These are phyloP conservation scores for Apium graveolens DNA, from an alignment of 129 eudicot genomes.

Conservation along the genomic window DNA sequence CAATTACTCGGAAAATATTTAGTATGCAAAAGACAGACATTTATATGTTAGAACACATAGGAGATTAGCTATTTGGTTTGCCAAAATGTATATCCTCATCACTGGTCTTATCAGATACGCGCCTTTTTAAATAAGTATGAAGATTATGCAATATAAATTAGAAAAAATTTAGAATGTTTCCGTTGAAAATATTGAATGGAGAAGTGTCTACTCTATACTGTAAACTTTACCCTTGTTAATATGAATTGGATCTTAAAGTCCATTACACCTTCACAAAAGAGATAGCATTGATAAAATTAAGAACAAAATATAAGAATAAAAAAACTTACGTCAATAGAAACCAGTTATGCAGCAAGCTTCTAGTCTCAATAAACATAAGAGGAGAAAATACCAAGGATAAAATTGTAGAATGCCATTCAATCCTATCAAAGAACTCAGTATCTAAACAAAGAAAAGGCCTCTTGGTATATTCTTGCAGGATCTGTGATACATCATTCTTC, in stretches of 20 bases:
- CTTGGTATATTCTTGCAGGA: slow-evolving; percentile 37
- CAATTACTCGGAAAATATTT: neutral
- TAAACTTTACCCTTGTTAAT: neutral
- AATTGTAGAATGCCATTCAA: slow-evolving; percentile 54
- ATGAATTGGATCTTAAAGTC: neutral
- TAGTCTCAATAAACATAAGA: slow-evolving; percentile 51
- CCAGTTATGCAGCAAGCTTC: slow-evolving; percentile 62
- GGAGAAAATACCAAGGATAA: slow-evolving; percentile 61
- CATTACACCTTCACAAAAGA: neutral
- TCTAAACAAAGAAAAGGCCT: slow-evolving; percentile 54
- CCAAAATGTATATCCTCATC: neutral
- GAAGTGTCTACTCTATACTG: neutral
- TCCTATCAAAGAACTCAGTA: slow-evolving; percentile 41
- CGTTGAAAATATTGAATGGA: neutral
- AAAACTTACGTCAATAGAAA: slow-evolving; percentile 56
- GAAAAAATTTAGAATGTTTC: neutral
- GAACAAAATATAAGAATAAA: neutral
- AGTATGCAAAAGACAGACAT: neutral
- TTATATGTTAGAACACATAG: neutral
- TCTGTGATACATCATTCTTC: slow-evolving; percentile 41
- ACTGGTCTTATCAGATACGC: neutral
- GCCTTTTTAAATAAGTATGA: neutral
- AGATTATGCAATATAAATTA: neutral
- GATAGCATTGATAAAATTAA: neutral
- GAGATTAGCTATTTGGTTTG: neutral